Evolutionary conservation across 2,329 filamentous ascomycete genomes (phyloP), one percentile per base, ranked within the genome.

Genomic region (Xylaria sp.): DNA sequence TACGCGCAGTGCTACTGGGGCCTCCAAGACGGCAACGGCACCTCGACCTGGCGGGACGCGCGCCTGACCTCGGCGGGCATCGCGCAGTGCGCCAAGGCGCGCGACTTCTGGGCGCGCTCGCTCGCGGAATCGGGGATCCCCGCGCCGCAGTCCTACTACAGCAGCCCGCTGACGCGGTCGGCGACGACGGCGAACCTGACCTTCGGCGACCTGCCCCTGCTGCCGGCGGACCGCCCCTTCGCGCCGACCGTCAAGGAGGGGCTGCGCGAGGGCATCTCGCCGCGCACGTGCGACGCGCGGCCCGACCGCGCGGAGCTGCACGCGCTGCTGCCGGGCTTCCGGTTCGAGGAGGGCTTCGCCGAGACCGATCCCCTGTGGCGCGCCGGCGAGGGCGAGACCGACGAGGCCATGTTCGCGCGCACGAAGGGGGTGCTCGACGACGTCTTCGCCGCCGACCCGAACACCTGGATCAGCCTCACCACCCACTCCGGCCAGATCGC

Each of bases 231-330:
- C 2, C 68, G 68, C 9, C 79, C 78, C 0, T 89, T 88, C 61
- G 68, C 70, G 2, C 87, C 86, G 0, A 73, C 75, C 1, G 72
- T 90, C 56, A 89, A 88, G 69, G 87, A 90, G 63, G 67, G 80
- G 34, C 74, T 90, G 59, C 78, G 87, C 24, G 88, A 90, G 69
- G 81, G 82, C 2, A 82, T 90, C 50, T 84, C 80, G 49, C 81
- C 85, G 39, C 87, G 89, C 66, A 89, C 86, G 0, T 91, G 88
- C 66, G 85, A 90, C 69, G 78, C 81, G 24, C 77, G 87, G 8
- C 80, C 79, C 19, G 80, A 71, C 61, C 80, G 76, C 63, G 76
- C 78, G 0, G 76, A 78, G 53, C 85, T 90, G 56, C 70, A 72
- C 16, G 57, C 71, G 2, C 72, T 76, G 3, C 83, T 84, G 44